Percentiles rank a stretch among this genome's conserved stretches.
Conservation (phyloP, 208 protist species). For the Pavlovales sp. region DNA sequence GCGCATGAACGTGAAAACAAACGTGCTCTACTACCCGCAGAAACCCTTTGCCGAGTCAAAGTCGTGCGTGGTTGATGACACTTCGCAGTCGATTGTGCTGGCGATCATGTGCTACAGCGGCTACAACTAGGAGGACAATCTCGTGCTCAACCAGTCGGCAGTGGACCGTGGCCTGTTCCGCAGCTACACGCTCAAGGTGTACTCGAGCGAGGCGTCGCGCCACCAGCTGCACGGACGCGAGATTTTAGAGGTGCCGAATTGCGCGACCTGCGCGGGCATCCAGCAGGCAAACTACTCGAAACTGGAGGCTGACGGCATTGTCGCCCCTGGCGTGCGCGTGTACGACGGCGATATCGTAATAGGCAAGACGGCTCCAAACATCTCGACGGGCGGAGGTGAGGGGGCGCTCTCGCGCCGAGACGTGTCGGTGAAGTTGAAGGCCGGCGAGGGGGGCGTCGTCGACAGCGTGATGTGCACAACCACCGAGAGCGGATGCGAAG, state of each 20-base stretch:
- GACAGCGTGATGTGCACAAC: background rate
- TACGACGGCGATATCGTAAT: slow-evolving; percentile 87
- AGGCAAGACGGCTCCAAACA: slow-evolving; percentile 66
- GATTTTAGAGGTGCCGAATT: slow-evolving; percentile 84
- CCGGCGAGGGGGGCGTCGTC: slow-evolving; percentile 24
- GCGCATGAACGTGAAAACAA: slow-evolving; percentile 85
- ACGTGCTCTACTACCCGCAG: slow-evolving; percentile 92
- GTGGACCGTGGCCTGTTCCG: slow-evolving; percentile 89
- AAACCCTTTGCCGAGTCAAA: slow-evolving; percentile 84
- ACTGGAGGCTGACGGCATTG: slow-evolving; percentile 84
- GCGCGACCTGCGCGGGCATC: slow-evolving; percentile 63
- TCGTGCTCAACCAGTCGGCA: slow-evolving; percentile 89
- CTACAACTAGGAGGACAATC: slow-evolving; percentile 98
- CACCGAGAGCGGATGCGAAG: too few relatives aligned
- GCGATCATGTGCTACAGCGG: slow-evolving; percentile 93
- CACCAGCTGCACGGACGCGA: slow-evolving; percentile 61
- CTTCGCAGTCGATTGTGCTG: too few relatives aligned
- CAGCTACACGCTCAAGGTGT: slow-evolving; percentile 79
- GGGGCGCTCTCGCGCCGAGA: too few relatives aligned
- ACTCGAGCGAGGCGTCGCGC: slow-evolving; percentile 78
- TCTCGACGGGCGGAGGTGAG: too few relatives aligned
- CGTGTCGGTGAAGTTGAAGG: too few relatives aligned
- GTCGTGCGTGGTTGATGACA: too few relatives aligned
- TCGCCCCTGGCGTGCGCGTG: slow-evolving; percentile 70
- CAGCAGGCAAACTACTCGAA: slow-evolving; percentile 85